Conservation (phyloP, 1,284 basidiomycete genomes). For the Psilocybe mexicana region DNA sequence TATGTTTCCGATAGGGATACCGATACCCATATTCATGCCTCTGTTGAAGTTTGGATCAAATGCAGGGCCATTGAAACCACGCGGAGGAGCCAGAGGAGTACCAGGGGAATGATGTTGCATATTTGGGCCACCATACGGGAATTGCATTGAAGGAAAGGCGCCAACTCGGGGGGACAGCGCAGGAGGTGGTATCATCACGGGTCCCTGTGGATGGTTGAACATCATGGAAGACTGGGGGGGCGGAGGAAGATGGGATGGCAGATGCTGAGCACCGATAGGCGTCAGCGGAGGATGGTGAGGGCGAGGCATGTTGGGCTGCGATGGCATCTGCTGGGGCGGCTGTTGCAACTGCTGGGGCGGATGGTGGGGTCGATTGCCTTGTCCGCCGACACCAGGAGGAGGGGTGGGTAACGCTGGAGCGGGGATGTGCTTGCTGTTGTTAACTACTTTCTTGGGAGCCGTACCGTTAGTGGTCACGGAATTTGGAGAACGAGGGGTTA, state of each 20-base stretch:
- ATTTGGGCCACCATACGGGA: slow-evolving; percentile 43
- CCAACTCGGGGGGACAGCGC: slow-evolving; percentile 50
- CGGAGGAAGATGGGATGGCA: slow-evolving; percentile 36
- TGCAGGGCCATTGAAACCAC: slow-evolving; percentile 39
- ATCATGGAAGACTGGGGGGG: slow-evolving; percentile 39
- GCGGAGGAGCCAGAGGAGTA: slow-evolving; percentile 25
- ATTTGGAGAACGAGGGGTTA: slow-evolving; percentile 17
- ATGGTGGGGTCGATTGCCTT: slow-evolving; percentile 25
- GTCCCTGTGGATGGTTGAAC: slow-evolving; percentile 42
- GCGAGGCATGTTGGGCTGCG: slow-evolving; percentile 37
- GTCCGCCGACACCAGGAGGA: slow-evolving; percentile 25
- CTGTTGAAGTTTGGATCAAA: slow-evolving; percentile 49
- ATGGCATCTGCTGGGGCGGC: slow-evolving; percentile 29
- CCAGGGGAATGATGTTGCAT: slow-evolving; percentile 31
- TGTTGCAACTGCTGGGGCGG: slow-evolving; percentile 4
- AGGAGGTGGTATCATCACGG: slow-evolving; percentile 44
- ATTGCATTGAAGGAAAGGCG: slow-evolving; percentile 46
- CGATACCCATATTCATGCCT: slow-evolving; percentile 35
- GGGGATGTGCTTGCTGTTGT: slow-evolving; percentile 29
- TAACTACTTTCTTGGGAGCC: slow-evolving; percentile 32
- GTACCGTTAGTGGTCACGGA: slow-evolving; percentile 23
- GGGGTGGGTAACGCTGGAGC: slow-evolving; percentile 29
- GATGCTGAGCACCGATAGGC: slow-evolving; percentile 38
- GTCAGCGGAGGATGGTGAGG: slow-evolving; percentile 39
- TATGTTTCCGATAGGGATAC: slow-evolving; percentile 23